A percentile compares a stretch with the other conserved stretches of the same genome.
Evolutionary conservation across 768 basidiomycete species (phyloP).

Genomic region (Hygrophoropsis aurantiaca): DNA sequence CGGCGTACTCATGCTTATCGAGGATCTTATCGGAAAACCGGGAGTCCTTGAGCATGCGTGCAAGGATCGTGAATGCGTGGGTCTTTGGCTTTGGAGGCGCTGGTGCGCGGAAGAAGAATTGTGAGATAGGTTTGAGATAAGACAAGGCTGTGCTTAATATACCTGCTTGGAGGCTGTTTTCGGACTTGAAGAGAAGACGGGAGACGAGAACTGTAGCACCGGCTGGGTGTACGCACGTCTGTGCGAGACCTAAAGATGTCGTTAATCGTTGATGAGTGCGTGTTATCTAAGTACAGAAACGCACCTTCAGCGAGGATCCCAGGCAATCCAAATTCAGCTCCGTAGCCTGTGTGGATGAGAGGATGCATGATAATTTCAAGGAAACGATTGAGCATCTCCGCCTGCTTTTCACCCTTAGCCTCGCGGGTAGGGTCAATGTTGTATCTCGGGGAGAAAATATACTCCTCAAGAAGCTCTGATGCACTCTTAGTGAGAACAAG

Average conservation of each 20-base stretch:
- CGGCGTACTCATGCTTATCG: constrained; percentile 35
- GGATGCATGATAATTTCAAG: constrained; percentile 64
- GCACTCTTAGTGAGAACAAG: constrained; percentile 12
- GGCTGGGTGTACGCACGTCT: constrained; percentile 49
- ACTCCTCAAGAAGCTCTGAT: constrained; percentile 54
- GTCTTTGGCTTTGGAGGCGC: constrained; percentile 14
- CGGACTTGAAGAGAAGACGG: constrained; percentile 27
- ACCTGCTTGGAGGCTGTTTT: constrained; percentile 7
- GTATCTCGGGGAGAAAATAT: constrained; percentile 52
- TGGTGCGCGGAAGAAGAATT: constrained; percentile 1
- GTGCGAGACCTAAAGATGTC: constrained; percentile 53
- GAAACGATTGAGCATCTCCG: constrained; percentile 60
- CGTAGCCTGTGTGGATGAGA: constrained; percentile 63
- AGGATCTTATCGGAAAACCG: constrained; percentile 31
- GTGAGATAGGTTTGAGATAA: neutral
- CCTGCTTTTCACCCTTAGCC: constrained; percentile 32
- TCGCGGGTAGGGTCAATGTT: constrained; percentile 38
- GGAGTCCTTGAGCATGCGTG: constrained; percentile 53
- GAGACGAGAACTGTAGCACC: constrained; percentile 36
- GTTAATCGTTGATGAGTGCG: neutral
- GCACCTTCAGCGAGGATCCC: constrained; percentile 66
- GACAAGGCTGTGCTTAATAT: neutral
- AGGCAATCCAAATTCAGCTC: constrained; percentile 60
- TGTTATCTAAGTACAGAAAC: neutral
- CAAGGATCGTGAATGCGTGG: constrained; percentile 54